Conservation (phyloP, 2,329 filamentous ascomycete species). For the Pyricularia sp. region DNA sequence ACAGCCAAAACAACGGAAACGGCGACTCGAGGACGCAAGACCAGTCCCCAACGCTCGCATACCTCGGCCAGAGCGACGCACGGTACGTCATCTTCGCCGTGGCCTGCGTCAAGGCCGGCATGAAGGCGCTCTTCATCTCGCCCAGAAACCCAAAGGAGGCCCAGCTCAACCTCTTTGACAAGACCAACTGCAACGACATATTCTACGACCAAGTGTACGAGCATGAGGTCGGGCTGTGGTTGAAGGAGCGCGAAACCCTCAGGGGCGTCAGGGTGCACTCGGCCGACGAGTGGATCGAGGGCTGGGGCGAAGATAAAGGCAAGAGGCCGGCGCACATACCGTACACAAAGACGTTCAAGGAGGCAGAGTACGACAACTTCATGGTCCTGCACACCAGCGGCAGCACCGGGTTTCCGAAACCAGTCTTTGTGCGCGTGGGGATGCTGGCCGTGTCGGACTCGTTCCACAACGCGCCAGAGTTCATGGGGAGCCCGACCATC, state of each 20-base stretch:
- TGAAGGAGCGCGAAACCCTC: slow-evolving; percentile 26
- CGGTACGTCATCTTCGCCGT: slow-evolving; percentile 17
- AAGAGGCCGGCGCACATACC: slow-evolving; percentile 14
- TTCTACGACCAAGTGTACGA: slow-evolving; percentile 21
- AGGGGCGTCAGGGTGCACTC: slow-evolving; percentile 22
- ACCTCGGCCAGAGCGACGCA: slow-evolving; percentile 29
- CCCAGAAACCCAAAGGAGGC: slow-evolving; percentile 34
- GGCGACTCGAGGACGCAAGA: not conserved
- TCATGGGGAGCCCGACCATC: not conserved
- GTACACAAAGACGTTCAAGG: slow-evolving; percentile 30
- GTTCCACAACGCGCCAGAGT: not conserved
- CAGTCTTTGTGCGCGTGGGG: slow-evolving; percentile 29
- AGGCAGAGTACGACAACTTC: slow-evolving; percentile 30
- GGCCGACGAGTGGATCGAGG: slow-evolving; percentile 24
- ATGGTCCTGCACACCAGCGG: slow-evolving; percentile 35
- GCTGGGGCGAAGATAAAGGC: slow-evolving; percentile 17
- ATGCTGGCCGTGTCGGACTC: slow-evolving; percentile 25
- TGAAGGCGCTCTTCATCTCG: slow-evolving; percentile 30
- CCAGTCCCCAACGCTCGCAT: slow-evolving; percentile 29
- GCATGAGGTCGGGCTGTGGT: slow-evolving; percentile 24
- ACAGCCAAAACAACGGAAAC: not conserved
- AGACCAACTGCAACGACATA: slow-evolving; percentile 30
- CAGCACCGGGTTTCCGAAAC: slow-evolving; percentile 35
- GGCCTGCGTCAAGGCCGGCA: slow-evolving; percentile 22
- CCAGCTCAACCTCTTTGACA: slow-evolving; percentile 33